A percentile compares a stretch with the other conserved stretches of the same genome.
Conservation (phyloP, 306 rosid genomes). For the Vigna reflexopilosa region DNA sequence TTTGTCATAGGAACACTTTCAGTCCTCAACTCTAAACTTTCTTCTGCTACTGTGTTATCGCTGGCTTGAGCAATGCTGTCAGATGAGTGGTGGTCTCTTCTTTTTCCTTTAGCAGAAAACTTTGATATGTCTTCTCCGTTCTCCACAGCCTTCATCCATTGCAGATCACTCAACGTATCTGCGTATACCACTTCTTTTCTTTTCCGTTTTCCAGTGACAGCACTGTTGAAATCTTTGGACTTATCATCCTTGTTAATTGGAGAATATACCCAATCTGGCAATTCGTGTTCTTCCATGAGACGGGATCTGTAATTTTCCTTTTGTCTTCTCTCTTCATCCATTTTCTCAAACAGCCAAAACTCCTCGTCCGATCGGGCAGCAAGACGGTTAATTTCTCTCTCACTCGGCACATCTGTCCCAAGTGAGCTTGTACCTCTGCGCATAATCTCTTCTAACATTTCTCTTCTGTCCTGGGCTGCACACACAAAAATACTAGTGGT, state of each 20-base stretch:
- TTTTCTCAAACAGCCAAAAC: conserved; percentile 94
- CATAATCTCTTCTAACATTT: conserved; percentile 97
- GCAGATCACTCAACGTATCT: conserved; percentile 84
- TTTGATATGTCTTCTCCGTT: conserved; percentile 75
- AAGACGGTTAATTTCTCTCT: conserved; percentile 98
- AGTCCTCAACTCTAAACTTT: conserved; percentile 52
- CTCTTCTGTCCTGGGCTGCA: conserved; percentile 99
- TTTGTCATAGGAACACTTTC: conserved; percentile 52
- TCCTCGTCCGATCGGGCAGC: conserved; percentile 97
- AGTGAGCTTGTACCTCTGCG: conserved; percentile 96
- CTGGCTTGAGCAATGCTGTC: conserved; percentile 58
- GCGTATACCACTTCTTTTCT: conserved; percentile 91
- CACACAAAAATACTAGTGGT: conserved; percentile 31
- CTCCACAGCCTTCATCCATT: conserved; percentile 97
- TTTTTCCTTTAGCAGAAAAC: conserved; percentile 63
- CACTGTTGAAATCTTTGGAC: conserved; percentile 51
- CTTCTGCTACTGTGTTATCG: conserved; percentile 53
- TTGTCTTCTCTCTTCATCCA: conserved; percentile 97
- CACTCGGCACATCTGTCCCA: conserved; percentile 97
- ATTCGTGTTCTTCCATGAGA: conserved; percentile 96
- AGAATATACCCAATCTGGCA: conserved; percentile 97
- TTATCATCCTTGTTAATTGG: conserved; percentile 63
- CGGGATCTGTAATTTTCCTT: conserved; percentile 95
- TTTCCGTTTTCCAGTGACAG: conserved; percentile 75
- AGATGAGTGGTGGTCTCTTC: conserved; percentile 56